phyloP scores from a whole-genome alignment of 768 basidiomycete species.

The Trametes villosa region DNA sequence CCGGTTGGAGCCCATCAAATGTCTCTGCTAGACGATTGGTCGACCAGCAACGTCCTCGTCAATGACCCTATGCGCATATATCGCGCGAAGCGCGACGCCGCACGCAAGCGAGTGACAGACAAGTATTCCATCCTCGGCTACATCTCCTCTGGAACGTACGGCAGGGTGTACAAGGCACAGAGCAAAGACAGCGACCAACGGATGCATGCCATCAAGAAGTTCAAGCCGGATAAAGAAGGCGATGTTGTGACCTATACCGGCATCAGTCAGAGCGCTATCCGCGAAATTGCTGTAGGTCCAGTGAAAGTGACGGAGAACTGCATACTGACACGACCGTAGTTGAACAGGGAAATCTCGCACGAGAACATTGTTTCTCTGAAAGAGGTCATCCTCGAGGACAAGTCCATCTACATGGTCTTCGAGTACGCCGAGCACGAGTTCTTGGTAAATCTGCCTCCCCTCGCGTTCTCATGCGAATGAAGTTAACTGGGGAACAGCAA shows the following conservation, averaged over 20 bases:
- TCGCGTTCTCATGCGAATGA: neutral
- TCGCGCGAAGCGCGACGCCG: constrained; percentile 74
- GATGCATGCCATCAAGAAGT: constrained; percentile 98
- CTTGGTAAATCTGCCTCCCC: constrained; percentile 56
- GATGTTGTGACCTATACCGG: constrained; percentile 96
- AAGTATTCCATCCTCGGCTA: constrained; percentile 95
- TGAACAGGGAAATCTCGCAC: constrained; percentile 89
- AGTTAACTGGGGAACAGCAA: constrained; percentile 62
- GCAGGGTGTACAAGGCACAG: constrained; percentile 96
- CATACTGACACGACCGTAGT: constrained; percentile 42
- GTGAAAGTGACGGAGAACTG: neutral
- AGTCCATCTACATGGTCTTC: constrained; percentile 99
- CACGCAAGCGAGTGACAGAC: constrained; percentile 67
- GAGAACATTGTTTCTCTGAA: constrained; percentile 90
- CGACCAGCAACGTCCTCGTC: constrained; percentile 40
- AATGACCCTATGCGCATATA: constrained; percentile 87
- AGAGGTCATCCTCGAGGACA: constrained; percentile 97
- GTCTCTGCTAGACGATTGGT: constrained; percentile 37
- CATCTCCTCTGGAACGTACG: constrained; percentile 98
- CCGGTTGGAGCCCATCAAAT: no score
- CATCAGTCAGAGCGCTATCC: constrained; percentile 95
- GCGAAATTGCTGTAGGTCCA: constrained; percentile 87
- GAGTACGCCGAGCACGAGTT: constrained; percentile 99
- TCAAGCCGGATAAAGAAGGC: constrained; percentile 99
- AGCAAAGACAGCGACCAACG: constrained; percentile 69